Percentiles rank a stretch among this genome's conserved stretches.
phyloP scores from a whole-genome alignment of 73 alveolate species.

The Tetrahymena elliotti region DNA sequence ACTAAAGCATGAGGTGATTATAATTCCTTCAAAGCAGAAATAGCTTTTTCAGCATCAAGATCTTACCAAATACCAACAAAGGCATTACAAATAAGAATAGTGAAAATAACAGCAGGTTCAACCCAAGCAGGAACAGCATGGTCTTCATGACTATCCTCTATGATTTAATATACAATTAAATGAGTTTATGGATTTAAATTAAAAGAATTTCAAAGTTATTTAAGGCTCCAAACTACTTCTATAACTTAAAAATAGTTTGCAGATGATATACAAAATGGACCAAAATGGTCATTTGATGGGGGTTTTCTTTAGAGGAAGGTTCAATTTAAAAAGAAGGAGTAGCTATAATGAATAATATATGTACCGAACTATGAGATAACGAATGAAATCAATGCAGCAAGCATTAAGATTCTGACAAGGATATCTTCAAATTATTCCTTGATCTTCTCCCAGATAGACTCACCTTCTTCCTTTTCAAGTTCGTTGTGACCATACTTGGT shows the following conservation, averaged over 20 bases:
- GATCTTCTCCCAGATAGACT: constrained; percentile 80
- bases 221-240: background rate
- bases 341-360: background rate
- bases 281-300: background rate
- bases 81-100: constrained; percentile 83
- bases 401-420: constrained; percentile 80
- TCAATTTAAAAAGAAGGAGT: background rate
- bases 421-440: constrained; percentile 88
- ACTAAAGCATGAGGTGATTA: constrained; percentile 68
- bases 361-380: constrained; percentile 18
- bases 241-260: background rate
- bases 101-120: constrained; percentile 91
- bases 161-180: background rate
- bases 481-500: constrained; percentile 75
- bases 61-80: constrained; percentile 91
- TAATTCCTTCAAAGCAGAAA: constrained; percentile 85
- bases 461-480: constrained; percentile 74
- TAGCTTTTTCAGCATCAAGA: constrained; percentile 92
- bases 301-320: background rate
- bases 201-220: background rate
- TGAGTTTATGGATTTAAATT: background rate
- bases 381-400: constrained; percentile 89
- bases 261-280: background rate
- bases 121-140: constrained; percentile 60
- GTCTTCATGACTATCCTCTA: constrained; percentile 24